phyloP scores from a whole-genome alignment of 2,329 filamentous ascomycete species.

The Fusarium vanettenii region DNA sequence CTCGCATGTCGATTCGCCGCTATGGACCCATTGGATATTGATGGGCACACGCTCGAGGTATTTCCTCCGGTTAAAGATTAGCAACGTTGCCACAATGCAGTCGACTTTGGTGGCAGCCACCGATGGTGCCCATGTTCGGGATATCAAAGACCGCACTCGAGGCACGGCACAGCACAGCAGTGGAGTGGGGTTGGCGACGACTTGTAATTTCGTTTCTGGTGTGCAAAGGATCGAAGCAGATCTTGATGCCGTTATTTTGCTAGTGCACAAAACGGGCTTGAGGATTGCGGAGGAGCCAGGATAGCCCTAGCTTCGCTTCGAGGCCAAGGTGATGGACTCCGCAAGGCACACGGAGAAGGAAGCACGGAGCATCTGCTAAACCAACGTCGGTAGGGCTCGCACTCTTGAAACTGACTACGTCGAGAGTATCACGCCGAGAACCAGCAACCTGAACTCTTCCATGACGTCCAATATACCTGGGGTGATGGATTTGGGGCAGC shows the following conservation, averaged over 20 bases:
- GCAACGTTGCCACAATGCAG: conserved; percentile 29
- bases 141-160: conserved; percentile 1
- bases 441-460: neutral
- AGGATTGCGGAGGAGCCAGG: conserved; percentile 45
- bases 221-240: conserved; percentile 33
- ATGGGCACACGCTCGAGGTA: conserved; percentile 34
- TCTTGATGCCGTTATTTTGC: conserved; percentile 35
- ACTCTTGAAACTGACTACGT: conserved; percentile 18
- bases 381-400: conserved; percentile 33
- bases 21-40: conserved; percentile 36
- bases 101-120: neutral
- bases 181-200: conserved; percentile 14
- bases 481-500: neutral
- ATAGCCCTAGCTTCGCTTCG: conserved; percentile 42
- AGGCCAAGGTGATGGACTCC: conserved; percentile 39
- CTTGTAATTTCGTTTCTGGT: conserved; percentile 28
- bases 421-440: conserved; percentile 3
- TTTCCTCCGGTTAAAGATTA: conserved; percentile 26
- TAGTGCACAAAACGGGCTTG: conserved; percentile 36
- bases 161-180: neutral
- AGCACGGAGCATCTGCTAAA: conserved; percentile 46
- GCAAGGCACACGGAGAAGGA: conserved; percentile 37
- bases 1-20: conserved; percentile 37
- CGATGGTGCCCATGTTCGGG: conserved; percentile 12
- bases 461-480: neutral